Conservation (phyloP, 1,284 basidiomycete genomes). For the Sanghuangporus baumii region DNA sequence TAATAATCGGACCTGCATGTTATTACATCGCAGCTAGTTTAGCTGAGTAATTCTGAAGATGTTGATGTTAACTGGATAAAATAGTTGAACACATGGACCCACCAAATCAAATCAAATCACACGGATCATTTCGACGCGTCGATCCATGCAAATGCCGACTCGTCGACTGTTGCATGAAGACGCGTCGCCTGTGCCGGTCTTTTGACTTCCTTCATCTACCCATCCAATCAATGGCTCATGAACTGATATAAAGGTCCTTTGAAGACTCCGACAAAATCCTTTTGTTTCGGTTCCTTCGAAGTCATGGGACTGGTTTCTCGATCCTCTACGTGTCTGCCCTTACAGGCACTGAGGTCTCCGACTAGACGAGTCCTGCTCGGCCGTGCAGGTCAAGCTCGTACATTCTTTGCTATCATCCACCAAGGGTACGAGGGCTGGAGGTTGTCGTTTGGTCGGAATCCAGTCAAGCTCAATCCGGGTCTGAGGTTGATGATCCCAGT, state of each 20-base stretch:
- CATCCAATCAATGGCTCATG: background rate
- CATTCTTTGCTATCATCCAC: constrained; percentile 40
- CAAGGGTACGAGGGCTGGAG: constrained; percentile 49
- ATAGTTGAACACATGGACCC: background rate
- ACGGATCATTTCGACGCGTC: background rate
- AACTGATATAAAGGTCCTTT: background rate
- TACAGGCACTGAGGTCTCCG: background rate
- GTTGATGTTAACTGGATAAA: background rate
- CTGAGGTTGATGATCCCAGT: constrained; percentile 40
- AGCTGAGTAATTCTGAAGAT: no score
- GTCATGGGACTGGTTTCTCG: background rate
- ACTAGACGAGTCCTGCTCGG: background rate
- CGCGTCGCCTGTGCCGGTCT: background rate
- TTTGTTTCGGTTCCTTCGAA: background rate
- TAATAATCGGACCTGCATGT: no score
- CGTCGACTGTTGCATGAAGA: background rate
- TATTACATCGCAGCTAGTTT: no score
- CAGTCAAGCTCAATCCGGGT: constrained; percentile 38
- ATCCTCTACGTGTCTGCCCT: background rate
- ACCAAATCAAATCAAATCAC: background rate
- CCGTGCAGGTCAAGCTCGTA: constrained; percentile 7
- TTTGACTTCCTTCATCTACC: background rate
- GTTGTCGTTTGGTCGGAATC: constrained; percentile 40
- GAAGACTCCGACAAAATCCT: background rate
- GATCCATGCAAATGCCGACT: background rate